These are phyloP conservation scores for Kluyveromyces sp. DNA, from an alignment of 1,139 yeast species.

Conservation along the genomic window DNA sequence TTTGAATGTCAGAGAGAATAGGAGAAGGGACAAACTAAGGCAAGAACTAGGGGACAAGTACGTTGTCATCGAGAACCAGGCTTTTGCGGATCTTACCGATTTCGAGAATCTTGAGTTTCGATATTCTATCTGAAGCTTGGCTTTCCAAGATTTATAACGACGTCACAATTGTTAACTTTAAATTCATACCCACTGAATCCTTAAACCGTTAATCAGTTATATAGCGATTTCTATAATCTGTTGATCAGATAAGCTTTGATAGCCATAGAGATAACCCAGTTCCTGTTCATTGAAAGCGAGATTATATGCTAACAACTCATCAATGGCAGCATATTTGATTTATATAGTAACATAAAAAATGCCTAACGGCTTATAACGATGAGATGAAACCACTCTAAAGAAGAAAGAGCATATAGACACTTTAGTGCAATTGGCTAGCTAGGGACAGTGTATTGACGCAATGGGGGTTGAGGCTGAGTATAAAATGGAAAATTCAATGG, in stretches of 20 bases:
- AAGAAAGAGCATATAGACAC: too few species aligned
- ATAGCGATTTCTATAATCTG: not conserved
- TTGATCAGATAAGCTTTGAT: not conserved
- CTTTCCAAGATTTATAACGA: too few species aligned
- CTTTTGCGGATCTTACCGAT: conserved; percentile 42
- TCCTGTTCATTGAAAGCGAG: too few species aligned
- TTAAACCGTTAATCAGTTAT: not conserved
- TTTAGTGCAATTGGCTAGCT: too few species aligned
- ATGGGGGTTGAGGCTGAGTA: not conserved
- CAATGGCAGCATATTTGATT: too few species aligned
- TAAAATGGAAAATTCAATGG: conserved; percentile 8
- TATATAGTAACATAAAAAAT: too few species aligned
- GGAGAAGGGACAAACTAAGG: conserved; percentile 29
- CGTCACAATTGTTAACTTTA: too few species aligned
- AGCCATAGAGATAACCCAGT: too few species aligned
- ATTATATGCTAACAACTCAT: too few species aligned
- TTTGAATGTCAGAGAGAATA: conserved; percentile 47
- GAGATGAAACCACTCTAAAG: too few species aligned
- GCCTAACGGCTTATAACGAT: too few species aligned
- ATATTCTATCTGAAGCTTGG: conserved; percentile 25
- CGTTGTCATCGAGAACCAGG: conserved; percentile 31
- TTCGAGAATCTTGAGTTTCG: conserved; percentile 39
- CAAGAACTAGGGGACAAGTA: conserved; percentile 5
- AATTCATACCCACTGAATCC: not conserved
- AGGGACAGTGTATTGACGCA: too few species aligned